phyloP scores from a whole-genome alignment of 306 rosid genomes.

The Sindora glabra region DNA sequence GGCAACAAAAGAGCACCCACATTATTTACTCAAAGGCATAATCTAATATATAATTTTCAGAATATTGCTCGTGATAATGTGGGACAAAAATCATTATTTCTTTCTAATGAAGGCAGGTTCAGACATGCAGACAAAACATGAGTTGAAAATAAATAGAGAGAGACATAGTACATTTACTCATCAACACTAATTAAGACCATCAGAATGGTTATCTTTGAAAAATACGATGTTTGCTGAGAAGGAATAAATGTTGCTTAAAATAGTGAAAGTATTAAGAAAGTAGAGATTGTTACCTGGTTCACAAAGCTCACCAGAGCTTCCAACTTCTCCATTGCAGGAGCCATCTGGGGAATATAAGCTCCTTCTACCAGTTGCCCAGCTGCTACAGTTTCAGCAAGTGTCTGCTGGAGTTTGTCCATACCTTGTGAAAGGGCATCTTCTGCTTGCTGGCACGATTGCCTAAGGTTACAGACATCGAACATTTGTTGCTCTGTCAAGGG shows the following conservation, averaged over 20 bases:
- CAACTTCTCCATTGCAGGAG: constrained; percentile 65
- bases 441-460: constrained; percentile 78
- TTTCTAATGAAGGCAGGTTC: no score
- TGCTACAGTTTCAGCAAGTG: constrained; percentile 49
- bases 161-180: no score
- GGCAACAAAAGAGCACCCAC: no score
- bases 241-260: no score
- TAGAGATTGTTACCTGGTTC: constrained; percentile 49
- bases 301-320: constrained; percentile 70
- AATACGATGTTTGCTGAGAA: no score
- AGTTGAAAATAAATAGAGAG: no score
- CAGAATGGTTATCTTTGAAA: no score
- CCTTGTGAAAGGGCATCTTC: constrained; percentile 95
- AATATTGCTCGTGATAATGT: no score
- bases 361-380: constrained; percentile 50
- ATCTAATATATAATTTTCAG: no score
- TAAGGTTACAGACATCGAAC: constrained; percentile 44
- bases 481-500: constrained; percentile 63
- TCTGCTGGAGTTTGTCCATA: constrained; percentile 69
- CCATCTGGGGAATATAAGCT: constrained; percentile 37
- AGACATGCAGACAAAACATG: no score
- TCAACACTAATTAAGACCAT: neutral
- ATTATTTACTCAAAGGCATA: no score
- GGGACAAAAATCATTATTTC: no score
- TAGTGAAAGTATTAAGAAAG: neutral